Evolutionary conservation across 257 asterid species (phyloP), one percentile per base, ranked within the genome.

Genomic region (Dorcoceras hygrometricum): DNA sequence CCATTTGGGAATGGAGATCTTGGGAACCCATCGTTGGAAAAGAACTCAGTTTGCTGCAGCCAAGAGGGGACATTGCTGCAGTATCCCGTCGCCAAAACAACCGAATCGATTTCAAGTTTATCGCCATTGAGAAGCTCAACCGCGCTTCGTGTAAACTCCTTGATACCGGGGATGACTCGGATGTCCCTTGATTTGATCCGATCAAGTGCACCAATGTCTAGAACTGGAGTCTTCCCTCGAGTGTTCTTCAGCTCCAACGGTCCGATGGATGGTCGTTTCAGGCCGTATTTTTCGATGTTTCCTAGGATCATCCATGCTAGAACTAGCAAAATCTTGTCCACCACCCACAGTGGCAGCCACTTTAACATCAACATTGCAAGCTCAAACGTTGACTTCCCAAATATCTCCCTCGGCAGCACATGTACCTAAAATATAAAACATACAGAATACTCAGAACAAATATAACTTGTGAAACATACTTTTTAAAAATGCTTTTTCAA

Each of bases 1-100:
- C 85, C 86, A 50, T 83, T 78, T 1, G 90, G 90, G 25, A 79
- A 81, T 66, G 89, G 83, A n/a, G 81, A 54, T 6, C 72, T 88
- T 3, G 90, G 93, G 23, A 81, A 75, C 0, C 93, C 95, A 73
- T 80, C 77, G 22, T 75, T 72, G 5, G 76, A 65, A 56, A 88
- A 88, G 48, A 88, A 82, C 0, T 82, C 84, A 61, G 50, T 80
- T 55, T 83, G 93, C 77, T 87, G 73, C 56, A 82, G 76, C 87
- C 87, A 82, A 55, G 57, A 79, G 9, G 87, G 87, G 24, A 82
- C 87, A 48, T 82, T 82, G 1, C 53, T 43, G 20, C 53, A 43
- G 20, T 43, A 43, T 43, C 53, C 53, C 14, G 53, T 43, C 0
- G 79, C 87, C 55, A 82, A 53, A 51, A 82, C 77, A 7, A 82